Base-by-base conservation (phyloP, 1,284 basidiomycete species). In the Cutaneotrichosporon sp. region DNA sequence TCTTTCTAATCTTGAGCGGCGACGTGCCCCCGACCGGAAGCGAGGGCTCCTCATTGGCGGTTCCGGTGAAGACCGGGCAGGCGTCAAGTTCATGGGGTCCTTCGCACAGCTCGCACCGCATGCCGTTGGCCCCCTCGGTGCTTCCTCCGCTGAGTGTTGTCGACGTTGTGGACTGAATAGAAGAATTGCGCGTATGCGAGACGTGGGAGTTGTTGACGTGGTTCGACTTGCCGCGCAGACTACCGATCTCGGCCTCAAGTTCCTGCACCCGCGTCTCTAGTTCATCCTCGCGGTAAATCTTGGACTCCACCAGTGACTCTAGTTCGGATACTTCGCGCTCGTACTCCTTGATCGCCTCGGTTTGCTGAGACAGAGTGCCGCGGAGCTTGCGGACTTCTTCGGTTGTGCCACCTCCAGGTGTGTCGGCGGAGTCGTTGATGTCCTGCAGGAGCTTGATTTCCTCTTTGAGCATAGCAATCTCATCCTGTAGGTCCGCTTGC, bases 231-330 rank as follows among this genome's bases (percentile, higher is more conserved):
- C 12, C 29, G 48, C 31, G 42, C 46, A 39, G 25, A 51, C 42
- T 38, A 39, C 52, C 63, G 39, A 64, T 49, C 37, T 70, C 64
- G 22, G 64, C 61, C 62, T 87, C 87, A 42, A 88, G 76, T 3
- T 82, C 80, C 60, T 88, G 83, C 34, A 93, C 75, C 65, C 91
- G 88, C 63, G 84, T 84, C 68, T 94, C 91, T 33, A 96, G 83
- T 66, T 93, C 91, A 67, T 92, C 91, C 82, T 96, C 90, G 47
- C 85, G 84, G 71, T 93, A 93, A 61, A 94, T 94, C 85, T 96
- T 94, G 52, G 88, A 82, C 72, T 96, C 91, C 32, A 94, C 84
- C 39, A 96, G 78, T 52, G 84, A 81, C 72, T 96, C 91, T 20
- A 96, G 79, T 69, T 94, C 90, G 47, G 84, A 82, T 46, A 94